Evolutionary conservation across 2,329 filamentous ascomycete species (phyloP).

Genomic region (Aureobasidium sp.): DNA sequence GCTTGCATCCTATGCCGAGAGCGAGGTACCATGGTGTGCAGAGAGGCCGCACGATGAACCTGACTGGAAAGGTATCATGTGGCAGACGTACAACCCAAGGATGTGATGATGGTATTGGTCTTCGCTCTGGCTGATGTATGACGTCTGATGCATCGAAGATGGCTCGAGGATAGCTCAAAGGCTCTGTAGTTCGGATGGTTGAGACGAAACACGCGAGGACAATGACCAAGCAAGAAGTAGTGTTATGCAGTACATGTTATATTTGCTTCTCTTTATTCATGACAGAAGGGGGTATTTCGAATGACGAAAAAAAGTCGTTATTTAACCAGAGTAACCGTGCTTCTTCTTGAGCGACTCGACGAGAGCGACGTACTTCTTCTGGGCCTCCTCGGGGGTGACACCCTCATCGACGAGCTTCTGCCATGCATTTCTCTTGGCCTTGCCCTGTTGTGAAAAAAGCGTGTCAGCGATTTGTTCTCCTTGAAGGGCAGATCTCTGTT

Average conservation of each 20-base stretch:
- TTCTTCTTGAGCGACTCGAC: slow-evolving; percentile 65
- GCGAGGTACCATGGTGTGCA: slow-evolving; percentile 72
- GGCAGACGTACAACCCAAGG: slow-evolving; percentile 25
- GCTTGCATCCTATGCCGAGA: slow-evolving; percentile 54
- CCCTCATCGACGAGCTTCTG: slow-evolving; percentile 60
- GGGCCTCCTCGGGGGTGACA: slow-evolving; percentile 57
- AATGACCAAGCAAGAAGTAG: neutral
- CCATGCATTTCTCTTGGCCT: slow-evolving; percentile 77
- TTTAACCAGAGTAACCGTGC: slow-evolving; percentile 56
- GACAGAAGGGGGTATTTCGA: slow-evolving; percentile 6
- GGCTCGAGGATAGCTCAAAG: neutral
- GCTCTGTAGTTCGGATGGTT: neutral
- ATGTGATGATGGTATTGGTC: neutral
- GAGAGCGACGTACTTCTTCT: slow-evolving; percentile 67
- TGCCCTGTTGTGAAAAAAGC: slow-evolving; percentile 33
- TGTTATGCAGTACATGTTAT: slow-evolving; percentile 2
- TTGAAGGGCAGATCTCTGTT: neutral
- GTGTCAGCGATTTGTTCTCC: neutral
- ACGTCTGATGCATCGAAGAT: neutral
- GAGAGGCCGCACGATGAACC: slow-evolving; percentile 52
- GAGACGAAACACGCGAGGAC: neutral
- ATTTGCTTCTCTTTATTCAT: slow-evolving; percentile 11
- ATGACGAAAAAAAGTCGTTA: neutral
- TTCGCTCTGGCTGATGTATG: neutral
- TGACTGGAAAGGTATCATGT: slow-evolving; percentile 51